Evolutionary conservation across 768 basidiomycete genomes (phyloP).

Genomic region (Suillus subalutaceus): DNA sequence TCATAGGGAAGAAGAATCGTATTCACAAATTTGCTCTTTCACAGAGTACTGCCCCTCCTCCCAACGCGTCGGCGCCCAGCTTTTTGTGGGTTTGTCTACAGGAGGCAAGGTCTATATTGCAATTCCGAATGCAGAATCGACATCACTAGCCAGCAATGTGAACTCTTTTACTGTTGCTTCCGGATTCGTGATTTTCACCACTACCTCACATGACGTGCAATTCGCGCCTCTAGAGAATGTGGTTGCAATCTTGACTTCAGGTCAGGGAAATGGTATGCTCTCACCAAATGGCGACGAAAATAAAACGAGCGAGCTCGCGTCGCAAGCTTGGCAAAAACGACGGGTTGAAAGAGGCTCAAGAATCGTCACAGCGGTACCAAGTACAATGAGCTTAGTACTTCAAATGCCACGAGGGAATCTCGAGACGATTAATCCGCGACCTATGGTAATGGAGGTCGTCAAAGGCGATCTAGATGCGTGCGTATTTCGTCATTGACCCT

Average conservation of each 20-base stretch:
- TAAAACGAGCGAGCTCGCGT: conserved; percentile 11
- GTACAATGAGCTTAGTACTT: conserved; percentile 84
- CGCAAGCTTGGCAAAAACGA: conserved; percentile 63
- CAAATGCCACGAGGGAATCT: conserved; percentile 99
- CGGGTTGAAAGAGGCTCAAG: conserved; percentile 88
- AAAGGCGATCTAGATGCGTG: conserved; percentile 74
- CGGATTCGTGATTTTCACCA: conserved; percentile 83
- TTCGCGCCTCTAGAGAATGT: conserved; percentile 61
- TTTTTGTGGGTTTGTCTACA: conserved; percentile 67
- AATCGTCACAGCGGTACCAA: conserved; percentile 88
- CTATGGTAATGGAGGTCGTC: conserved; percentile 86
- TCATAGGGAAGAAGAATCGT: conserved; percentile 19
- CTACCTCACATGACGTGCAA: conserved; percentile 76
- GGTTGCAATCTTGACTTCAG: conserved; percentile 11
- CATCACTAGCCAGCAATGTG: conserved; percentile 50
- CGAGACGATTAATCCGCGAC: conserved; percentile 93
- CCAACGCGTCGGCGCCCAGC: conserved; percentile 28
- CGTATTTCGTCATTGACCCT: conserved; percentile 31
- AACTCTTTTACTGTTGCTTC: conserved; percentile 78
- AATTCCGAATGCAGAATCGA: conserved; percentile 28
- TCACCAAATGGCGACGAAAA: conserved; percentile 33
- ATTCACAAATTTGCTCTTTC: conserved; percentile 41
- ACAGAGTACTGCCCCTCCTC: conserved; percentile 62
- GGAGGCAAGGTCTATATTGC: conserved; percentile 68
- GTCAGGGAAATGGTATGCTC: conserved; percentile 19